phyloP scores from a whole-genome alignment of 371 early-diverging fungal species.

The Mortierella sp. region DNA sequence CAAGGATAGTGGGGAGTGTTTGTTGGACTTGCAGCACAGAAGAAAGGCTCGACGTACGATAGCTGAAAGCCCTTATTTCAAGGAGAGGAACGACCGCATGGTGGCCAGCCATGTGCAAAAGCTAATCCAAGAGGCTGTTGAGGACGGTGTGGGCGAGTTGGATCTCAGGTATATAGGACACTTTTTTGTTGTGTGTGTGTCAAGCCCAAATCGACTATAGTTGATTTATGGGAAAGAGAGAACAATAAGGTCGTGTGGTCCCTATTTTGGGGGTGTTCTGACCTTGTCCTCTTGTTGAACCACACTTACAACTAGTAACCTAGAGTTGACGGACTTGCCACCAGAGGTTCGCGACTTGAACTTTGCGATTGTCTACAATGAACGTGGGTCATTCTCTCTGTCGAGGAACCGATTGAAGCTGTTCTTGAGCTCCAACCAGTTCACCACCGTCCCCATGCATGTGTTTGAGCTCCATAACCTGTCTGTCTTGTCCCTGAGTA shows the following conservation, averaged over 20 bases:
- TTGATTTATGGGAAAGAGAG: background rate
- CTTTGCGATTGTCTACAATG: slow-evolving; percentile 66
- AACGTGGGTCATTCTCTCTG: slow-evolving; percentile 58
- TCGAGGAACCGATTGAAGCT: slow-evolving; percentile 65
- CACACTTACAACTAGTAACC: slow-evolving; percentile 53
- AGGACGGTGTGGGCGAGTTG: slow-evolving; percentile 67
- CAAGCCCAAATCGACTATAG: background rate
- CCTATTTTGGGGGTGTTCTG: background rate
- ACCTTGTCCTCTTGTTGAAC: background rate
- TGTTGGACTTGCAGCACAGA: slow-evolving; percentile 33
- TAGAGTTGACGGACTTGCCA: slow-evolving; percentile 66
- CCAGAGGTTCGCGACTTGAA: slow-evolving; percentile 66
- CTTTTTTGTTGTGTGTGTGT: slow-evolving; percentile 1
- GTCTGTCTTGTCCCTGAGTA: slow-evolving; percentile 70
- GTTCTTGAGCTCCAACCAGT: slow-evolving; percentile 64
- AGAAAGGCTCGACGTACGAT: slow-evolving; percentile 43
- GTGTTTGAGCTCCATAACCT: slow-evolving; percentile 66
- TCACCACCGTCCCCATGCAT: slow-evolving; percentile 59
- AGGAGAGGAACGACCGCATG: slow-evolving; percentile 30
- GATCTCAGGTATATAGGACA: slow-evolving; percentile 65
- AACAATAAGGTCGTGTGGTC: background rate
- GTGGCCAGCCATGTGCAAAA: slow-evolving; percentile 61
- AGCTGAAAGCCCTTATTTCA: slow-evolving; percentile 35
- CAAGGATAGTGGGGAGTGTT: slow-evolving; percentile 21
- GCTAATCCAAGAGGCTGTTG: slow-evolving; percentile 66